Base-by-base conservation (phyloP, 345 rosid genomes). In the Citrus trifoliata region DNA sequence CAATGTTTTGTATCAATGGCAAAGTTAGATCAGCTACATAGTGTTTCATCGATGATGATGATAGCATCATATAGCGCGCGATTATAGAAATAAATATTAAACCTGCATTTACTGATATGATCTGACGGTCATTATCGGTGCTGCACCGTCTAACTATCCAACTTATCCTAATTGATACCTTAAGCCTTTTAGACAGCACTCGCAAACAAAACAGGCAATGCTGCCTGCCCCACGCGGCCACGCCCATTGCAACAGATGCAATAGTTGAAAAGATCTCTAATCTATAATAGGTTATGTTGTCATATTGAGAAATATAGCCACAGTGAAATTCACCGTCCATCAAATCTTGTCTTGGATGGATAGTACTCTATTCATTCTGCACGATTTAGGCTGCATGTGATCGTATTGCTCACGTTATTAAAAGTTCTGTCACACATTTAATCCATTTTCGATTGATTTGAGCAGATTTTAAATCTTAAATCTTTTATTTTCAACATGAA, bases 91-190 rank as follows among this genome's bases (percentile, higher is more conserved):
- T 7, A 38, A 38, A 38, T 38, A 38, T 38, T 38, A 38, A 38
- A 38, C 9, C 0, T 38, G 0, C 0, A 37, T 10, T 38, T 7
- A 38, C 2, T 0, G 7, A 0, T 38, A 38, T 38, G 0, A 9
- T 38, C 3, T 9, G 0, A 38, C 2, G 10, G 1, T 37, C 38
- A 37, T 7, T 9, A 37, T 37, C 2, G 1, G 1, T 7, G 0
- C 8, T 37, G 2, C 9, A 1, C 38, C 2, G 2, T 37, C 1
- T 7, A 37, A 37, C 37, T 35, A 6, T 5, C 37, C 37, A 37
- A 37, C 42, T 38, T 38, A 7, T 0, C 27, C 63, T 27, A 53
- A 63, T 55, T 64, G 9, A 22, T 76, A 32, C 51, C 70, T 70
- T 40, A 5, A 2, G 71, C 35, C 66, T 71, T 78, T 76, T 35